phyloP scores from a whole-genome alignment of 176 grass and related monocot species.

The Hyparrhenia diplandra region DNA sequence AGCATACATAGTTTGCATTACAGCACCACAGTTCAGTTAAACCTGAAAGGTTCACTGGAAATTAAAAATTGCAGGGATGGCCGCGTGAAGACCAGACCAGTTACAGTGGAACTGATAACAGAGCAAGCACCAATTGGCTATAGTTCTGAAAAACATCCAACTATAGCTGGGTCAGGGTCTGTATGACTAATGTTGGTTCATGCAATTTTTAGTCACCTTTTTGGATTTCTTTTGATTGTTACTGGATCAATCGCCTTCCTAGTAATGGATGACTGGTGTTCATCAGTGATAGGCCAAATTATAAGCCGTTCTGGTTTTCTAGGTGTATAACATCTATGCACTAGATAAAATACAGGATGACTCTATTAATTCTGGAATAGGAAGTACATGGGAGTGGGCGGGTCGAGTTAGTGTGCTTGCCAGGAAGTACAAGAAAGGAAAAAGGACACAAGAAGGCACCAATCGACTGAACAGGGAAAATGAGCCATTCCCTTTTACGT shows the following conservation, averaged over 20 bases:
- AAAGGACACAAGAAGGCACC: neutral
- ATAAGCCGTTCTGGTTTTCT: too few species aligned
- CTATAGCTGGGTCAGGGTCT: neutral
- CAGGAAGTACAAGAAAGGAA: neutral
- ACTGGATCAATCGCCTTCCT: neutral
- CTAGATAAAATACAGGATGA: neutral
- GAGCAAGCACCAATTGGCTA: neutral
- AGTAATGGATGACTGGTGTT: neutral
- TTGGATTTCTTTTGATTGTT: neutral
- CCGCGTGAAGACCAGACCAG: neutral
- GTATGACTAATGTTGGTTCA: neutral
- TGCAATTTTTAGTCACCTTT: neutral
- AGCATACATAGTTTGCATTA: neutral
- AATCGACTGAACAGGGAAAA: neutral
- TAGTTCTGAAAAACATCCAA: neutral
- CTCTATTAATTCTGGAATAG: neutral
- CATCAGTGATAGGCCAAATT: neutral
- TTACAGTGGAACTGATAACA: neutral
- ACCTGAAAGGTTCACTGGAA: neutral
- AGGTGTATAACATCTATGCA: too few species aligned
- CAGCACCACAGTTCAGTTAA: neutral
- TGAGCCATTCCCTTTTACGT: neutral
- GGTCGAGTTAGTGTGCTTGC: neutral
- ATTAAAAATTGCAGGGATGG: neutral
- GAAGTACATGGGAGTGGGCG: neutral